phyloP scores from a whole-genome alignment of 2,329 filamentous ascomycete genomes.

The Diaporthe eres region DNA sequence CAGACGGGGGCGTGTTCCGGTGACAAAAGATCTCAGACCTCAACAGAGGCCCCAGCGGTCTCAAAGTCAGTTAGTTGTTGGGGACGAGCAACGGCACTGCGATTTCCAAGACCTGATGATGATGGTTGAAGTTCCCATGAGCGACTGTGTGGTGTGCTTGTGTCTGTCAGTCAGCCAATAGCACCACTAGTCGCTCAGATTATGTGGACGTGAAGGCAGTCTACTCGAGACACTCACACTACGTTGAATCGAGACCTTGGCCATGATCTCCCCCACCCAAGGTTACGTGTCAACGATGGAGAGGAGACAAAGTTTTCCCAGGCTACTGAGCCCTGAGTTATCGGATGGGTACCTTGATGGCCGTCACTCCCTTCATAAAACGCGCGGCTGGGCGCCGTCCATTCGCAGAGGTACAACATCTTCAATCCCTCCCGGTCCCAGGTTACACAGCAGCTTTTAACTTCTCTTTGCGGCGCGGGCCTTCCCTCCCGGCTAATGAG shows the following conservation, averaged over 20 bases:
- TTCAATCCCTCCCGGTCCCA: background rate
- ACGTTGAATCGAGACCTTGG: background rate
- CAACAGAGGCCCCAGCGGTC: slow-evolving; percentile 11
- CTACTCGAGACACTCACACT: background rate
- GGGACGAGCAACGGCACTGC: background rate
- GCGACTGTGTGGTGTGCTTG: background rate
- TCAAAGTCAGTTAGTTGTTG: slow-evolving; percentile 9
- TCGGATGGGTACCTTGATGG: slow-evolving; percentile 29
- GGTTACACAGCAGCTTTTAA: slow-evolving; percentile 19
- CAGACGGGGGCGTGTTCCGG: slow-evolving; percentile 9
- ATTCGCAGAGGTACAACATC: background rate
- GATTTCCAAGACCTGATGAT: background rate
- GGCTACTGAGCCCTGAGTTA: background rate
- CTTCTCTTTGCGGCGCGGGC: slow-evolving; percentile 31
- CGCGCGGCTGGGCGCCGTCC: background rate
- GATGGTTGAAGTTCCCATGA: background rate
- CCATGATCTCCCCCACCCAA: background rate
- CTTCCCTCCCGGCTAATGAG: slow-evolving; percentile 36
- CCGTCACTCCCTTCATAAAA: slow-evolving; percentile 11
- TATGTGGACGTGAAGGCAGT: background rate
- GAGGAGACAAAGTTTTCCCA: background rate
- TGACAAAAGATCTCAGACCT: slow-evolving; percentile 17
- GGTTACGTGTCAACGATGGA: background rate
- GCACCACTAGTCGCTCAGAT: background rate
- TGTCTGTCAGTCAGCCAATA: background rate